Evolutionary conservation across 116 monocot species (phyloP), one percentile per base, ranked within the genome.

Genomic region (Thalassia testudinum): DNA sequence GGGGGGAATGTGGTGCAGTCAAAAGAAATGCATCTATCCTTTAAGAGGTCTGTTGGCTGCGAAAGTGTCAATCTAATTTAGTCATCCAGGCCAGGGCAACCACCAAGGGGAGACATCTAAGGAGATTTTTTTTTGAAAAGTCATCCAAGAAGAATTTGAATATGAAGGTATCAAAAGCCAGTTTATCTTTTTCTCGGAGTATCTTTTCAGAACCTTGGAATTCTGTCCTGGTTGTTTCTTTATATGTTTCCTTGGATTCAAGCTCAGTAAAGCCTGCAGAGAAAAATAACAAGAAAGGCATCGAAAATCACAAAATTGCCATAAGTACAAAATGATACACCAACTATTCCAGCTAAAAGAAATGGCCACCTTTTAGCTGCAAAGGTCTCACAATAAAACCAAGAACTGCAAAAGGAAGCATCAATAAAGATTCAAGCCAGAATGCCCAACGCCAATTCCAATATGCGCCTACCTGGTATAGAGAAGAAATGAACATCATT

Each of bases 321-420:
- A 16, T 5, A n/a, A 20, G 23, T 15, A 17, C 2, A 21, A 17
- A 38, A 26, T 23, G 24, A 57, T 49, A 37, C 12, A 37, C 10
- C 3, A 34, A 34, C 30, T 34, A 10, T 34, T 34, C 10, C 10
- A 3, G 10, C 30, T 34, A 10, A 34, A 34, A 3, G 10, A 34
- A 34, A 34, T 34, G 57, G 48, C 7, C 50, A 88, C 95, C 88
- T 85, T 88, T 95, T 24, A 95, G 72, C 38, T 81, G 66, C 58
- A 95, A 61, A 54, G 95, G 95, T 60, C 77, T 74, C 37, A 84
- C 81, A 16, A 70, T 21, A 71, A 95, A 88, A 47, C 88, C 88
- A 38, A 81, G 64, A 79, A 95, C 76, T 52, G 72, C 81, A 81
- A 95, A 88, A 50, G 88, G 88, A 56, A 95, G 85, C 95, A 95